Evolutionary conservation across 2,329 filamentous ascomycete species (phyloP), one percentile per base, ranked within the genome.

Genomic region (Trichoderma harzianum): DNA sequence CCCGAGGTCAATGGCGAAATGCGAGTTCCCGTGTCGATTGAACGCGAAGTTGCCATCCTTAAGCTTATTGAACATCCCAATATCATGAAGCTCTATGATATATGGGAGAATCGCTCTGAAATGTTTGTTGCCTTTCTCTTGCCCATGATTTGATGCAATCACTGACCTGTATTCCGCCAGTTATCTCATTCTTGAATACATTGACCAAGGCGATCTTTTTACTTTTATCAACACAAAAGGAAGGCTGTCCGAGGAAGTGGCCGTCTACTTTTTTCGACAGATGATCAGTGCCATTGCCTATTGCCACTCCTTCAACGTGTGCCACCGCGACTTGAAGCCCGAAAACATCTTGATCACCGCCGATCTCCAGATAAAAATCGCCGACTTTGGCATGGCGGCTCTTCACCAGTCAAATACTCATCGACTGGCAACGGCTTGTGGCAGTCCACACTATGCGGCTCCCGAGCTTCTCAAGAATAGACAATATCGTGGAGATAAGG

Each of bases 311-410:
- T 93, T 97, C 83, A 94, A 95, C 76, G 97, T 99, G 74, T 97
- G 95, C 79, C 96, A 99, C 79, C 92, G 96, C 28, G 96, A 99
- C 77, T 86, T 99, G 68, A 99, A 99, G 82, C 96, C 95, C 0
- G 96, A 99, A 82, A 99, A 99, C 77, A 98, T 99, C 60, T 86
- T 99, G 21, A 86, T 99, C 65, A 94, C 94, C 71, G 85, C 85
- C 3, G 85, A 91, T 61, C 88, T 91, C 68, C 90, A 93, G 72
- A 90, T 98, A 80, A 99, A 98, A 82, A 91, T 99, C 76, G 95
- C 95, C 66, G 96, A 99, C 80, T 99, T 99, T 80, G 95, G 96
- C 55, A 98, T 99, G 95, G 96, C 96, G 58, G 95, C 95, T 4
- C 86, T 98, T 55, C 89, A 91, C 74, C 95, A 98, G 80, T 93